Base-by-base conservation (phyloP, 208 protist genomes). In the Trypanosoma boissoni region DNA sequence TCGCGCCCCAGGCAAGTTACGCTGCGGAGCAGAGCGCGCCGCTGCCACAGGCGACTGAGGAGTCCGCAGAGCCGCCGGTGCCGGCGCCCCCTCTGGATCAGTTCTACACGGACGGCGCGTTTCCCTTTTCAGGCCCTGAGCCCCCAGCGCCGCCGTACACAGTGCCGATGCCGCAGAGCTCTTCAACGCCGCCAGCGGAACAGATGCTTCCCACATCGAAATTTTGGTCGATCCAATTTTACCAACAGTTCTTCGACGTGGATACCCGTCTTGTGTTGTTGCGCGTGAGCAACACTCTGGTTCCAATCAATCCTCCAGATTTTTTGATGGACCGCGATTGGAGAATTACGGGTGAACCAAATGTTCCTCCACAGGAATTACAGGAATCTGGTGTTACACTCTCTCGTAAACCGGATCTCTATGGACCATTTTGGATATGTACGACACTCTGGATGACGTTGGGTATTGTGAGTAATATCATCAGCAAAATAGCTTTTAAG, bases 211-310 rank as follows among this genome's bases (percentile, higher is more conserved):
- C 61, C 9, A 88, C 68, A 26, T 83, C 76, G 10, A 84, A 82
- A 61, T 86, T 93, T 64, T 96, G 84, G 82, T 86, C 55, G 14
- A 50, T 92, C 29, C 80, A 72, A 59, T 96, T 91, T 49, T 96
- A 92, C 49, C 90, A 93, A 68, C 84, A 91, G 54, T 96, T 89
- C 66, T 96, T 96, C 52, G 86, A 96, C 61, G 81, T 96, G 28
- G 80, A 77, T 59, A 94, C 90, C n/a, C 52, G 70, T 26, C 80
- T 91, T 46, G 83, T 96, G 43, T 67, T 88, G 41, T 52, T 79
- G 44, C 86, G 90, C 20, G 62, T 93, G 55, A 86, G 64, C 51
- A 88, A 85, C 61, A 71, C 74, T 6, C 42, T 94, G 37, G 56
- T 86, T 21, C 83, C 83, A 10, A 53, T 88, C 24, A 86, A 79